Percentiles rank a stretch among this genome's conserved stretches.
Evolutionary conservation across 768 basidiomycete genomes (phyloP).

Genomic region (Boletus reticuloceps): DNA sequence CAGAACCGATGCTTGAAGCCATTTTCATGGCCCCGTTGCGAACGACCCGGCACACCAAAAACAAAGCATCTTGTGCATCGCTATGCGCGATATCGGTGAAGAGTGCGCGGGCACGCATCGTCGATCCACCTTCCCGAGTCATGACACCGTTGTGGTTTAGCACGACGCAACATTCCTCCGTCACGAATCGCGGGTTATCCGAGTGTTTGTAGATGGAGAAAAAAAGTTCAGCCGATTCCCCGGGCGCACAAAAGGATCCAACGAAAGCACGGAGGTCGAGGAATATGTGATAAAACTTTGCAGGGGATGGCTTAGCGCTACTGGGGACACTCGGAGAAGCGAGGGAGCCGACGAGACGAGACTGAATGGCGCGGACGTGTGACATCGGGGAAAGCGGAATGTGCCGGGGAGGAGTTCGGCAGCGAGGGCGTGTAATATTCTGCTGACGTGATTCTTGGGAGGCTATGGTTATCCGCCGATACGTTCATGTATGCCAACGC

Average conservation of each 20-base stretch:
- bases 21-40: slow-evolving; percentile 85
- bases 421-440: slow-evolving; percentile 43
- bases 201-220: slow-evolving; percentile 90
- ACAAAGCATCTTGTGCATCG: slow-evolving; percentile 84
- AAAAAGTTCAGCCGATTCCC: slow-evolving; percentile 90
- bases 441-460: slow-evolving; percentile 31
- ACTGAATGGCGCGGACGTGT: slow-evolving; percentile 27
- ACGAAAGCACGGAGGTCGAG: slow-evolving; percentile 92
- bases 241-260: slow-evolving; percentile 84
- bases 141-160: slow-evolving; percentile 90
- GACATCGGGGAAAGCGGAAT: slow-evolving; percentile 69
- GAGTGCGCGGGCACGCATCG: slow-evolving; percentile 68
- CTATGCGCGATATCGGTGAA: slow-evolving; percentile 87
- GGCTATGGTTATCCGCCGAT: slow-evolving; percentile 37
- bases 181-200: slow-evolving; percentile 75
- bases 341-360: slow-evolving; percentile 37
- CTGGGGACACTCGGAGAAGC: slow-evolving; percentile 13
- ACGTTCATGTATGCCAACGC: slow-evolving; percentile 76
- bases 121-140: slow-evolving; percentile 68
- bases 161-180: slow-evolving; percentile 88
- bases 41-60: slow-evolving; percentile 87
- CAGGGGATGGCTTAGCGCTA: slow-evolving; percentile 38
- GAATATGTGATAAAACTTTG: slow-evolving; percentile 86
- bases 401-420: slow-evolving; percentile 58
- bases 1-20: slow-evolving; percentile 51